Conservation (phyloP, 192 early-diverging fungal genomes). For the Allomyces javanicus region DNA sequence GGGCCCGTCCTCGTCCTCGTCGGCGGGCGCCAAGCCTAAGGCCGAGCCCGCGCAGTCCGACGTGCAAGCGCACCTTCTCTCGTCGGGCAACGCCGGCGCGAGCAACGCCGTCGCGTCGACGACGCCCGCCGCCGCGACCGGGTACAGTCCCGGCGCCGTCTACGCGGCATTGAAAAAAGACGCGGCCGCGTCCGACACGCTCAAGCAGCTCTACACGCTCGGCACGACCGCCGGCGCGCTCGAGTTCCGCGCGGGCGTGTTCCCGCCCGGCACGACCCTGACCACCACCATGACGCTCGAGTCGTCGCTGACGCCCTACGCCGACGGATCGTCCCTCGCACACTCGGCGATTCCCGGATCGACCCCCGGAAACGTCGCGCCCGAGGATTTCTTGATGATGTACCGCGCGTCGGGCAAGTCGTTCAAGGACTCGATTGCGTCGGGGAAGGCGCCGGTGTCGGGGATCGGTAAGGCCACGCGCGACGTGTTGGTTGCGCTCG, state of each 20-base stretch:
- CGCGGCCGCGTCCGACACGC: no score
- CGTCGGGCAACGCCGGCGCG: not conserved
- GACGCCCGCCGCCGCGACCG: no score
- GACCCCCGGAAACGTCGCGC: not conserved
- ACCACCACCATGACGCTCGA: not conserved
- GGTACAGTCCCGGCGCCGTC: no score
- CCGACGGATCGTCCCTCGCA: not conserved
- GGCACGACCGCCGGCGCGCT: not conserved
- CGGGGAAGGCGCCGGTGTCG: not conserved
- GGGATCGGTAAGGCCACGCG: not conserved
- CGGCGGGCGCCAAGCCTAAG: not conserved
- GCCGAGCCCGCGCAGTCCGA: not conserved
- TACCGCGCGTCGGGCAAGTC: not conserved
- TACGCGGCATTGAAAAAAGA: no score
- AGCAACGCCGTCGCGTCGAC: no score
- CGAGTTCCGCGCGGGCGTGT: not conserved
- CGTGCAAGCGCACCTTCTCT: not conserved
- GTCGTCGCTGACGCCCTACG: not conserved
- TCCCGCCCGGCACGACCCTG: not conserved
- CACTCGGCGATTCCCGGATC: not conserved
- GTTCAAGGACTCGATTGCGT: not conserved
- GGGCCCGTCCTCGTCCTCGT: not conserved
- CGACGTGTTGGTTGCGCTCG: not conserved
- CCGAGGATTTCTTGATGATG: not conserved
- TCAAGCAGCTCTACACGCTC: no score